A percentile compares a stretch with the other conserved stretches of the same genome.
These are phyloP conservation scores for Skeletonema marinoi DNA, from an alignment of 108 stramenopile species.

Conservation along the genomic window DNA sequence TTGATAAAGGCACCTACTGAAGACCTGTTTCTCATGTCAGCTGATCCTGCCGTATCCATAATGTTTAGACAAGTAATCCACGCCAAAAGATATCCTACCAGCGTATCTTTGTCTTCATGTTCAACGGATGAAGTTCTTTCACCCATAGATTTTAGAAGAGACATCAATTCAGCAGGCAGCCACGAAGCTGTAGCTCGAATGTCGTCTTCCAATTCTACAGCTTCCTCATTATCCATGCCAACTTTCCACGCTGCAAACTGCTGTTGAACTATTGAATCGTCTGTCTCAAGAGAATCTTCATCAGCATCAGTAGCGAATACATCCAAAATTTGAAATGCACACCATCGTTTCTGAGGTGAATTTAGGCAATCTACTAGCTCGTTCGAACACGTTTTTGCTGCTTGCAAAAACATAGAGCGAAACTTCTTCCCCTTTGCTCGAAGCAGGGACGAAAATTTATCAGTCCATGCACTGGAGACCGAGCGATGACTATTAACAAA, in stretches of 20 bases:
- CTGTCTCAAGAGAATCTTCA: constrained; percentile 24
- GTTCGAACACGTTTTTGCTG: constrained; percentile 31
- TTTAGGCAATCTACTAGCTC: constrained; percentile 45
- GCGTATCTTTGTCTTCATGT: constrained; percentile 30
- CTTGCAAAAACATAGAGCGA: constrained; percentile 4
- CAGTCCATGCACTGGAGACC: constrained; percentile 23
- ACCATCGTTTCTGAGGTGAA: constrained; percentile 52
- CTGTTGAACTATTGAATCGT: constrained; percentile 34
- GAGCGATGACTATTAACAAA: constrained; percentile 17
- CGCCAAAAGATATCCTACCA: constrained; percentile 54
- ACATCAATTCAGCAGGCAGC: constrained; percentile 63
- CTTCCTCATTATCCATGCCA: constrained; percentile 63
- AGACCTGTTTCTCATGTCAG: constrained; percentile 63
- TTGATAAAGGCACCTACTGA: constrained; percentile 65
- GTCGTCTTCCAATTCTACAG: constrained; percentile 74
- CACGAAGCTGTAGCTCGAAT: constrained; percentile 53
- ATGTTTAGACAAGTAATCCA: constrained; percentile 66
- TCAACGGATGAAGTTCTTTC: constrained; percentile 18
- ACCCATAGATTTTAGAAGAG: constrained; percentile 54
- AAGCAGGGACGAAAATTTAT: constrained; percentile 22
- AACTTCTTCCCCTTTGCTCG: constrained; percentile 7
- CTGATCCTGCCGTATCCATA: constrained; percentile 56
- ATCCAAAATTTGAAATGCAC: constrained; percentile 56
- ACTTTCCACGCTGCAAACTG: constrained; percentile 55
- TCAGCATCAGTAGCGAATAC: constrained; percentile 33